Conservation (phyloP, 768 basidiomycete genomes). For the Tricholoma sp. region DNA sequence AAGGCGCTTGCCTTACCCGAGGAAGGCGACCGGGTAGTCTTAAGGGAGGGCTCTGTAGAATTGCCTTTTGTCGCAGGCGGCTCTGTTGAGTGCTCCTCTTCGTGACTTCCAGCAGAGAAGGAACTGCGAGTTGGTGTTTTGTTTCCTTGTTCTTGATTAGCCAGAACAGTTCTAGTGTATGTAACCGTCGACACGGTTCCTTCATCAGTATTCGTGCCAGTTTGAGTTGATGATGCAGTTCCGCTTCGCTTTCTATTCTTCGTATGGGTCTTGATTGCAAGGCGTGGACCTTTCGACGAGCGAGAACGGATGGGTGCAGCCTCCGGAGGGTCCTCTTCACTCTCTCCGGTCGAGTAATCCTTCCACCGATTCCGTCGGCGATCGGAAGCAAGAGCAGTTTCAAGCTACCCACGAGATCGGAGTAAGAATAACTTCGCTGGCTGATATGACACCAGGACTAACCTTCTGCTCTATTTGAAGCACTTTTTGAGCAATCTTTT, state of each 20-base stretch:
- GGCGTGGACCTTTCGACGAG: conserved; percentile 29
- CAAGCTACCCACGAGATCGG: conserved; percentile 45
- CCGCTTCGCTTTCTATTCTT: conserved; percentile 52
- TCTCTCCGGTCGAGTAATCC: conserved; percentile 35
- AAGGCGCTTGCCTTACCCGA: conserved; percentile 12
- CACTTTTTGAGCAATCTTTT: conserved; percentile 85
- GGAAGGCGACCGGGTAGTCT: conserved; percentile 4
- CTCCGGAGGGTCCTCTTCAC: conserved; percentile 56
- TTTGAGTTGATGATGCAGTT: conserved; percentile 60
- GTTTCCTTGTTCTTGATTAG: conserved; percentile 27
- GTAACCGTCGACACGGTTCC: conserved; percentile 21
- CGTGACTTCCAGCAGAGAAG: conserved; percentile 31
- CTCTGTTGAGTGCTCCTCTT: conserved; percentile 30
- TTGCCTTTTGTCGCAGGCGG: conserved; percentile 26
- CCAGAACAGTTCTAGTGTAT: conserved; percentile 22
- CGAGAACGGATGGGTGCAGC: conserved; percentile 37
- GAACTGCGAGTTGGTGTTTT: conserved; percentile 38
- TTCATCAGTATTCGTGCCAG: conserved; percentile 27
- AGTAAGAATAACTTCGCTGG: not conserved
- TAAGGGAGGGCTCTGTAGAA: conserved; percentile 18
- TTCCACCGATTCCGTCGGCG: conserved; percentile 39
- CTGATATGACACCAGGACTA: conserved; percentile 13
- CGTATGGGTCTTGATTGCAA: conserved; percentile 23
- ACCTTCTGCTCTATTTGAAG: conserved; percentile 90
- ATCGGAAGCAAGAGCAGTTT: conserved; percentile 66